Evolutionary conservation across 148 eudicot genomes (phyloP).

Genomic region (Chenopodium formosanum): DNA sequence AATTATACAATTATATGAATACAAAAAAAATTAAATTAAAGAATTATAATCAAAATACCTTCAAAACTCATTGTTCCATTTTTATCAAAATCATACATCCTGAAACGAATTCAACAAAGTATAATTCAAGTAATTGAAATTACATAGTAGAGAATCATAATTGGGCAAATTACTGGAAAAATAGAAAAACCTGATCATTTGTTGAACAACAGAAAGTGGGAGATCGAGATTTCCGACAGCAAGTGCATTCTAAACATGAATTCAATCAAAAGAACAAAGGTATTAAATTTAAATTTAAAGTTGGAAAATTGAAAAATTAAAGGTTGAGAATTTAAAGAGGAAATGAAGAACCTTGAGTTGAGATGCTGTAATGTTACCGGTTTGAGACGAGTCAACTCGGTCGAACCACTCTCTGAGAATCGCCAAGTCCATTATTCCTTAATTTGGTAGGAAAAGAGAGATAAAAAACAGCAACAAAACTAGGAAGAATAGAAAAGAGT

Average conservation of each 20-base stretch:
- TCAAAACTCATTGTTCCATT: constrained; percentile 91
- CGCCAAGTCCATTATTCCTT: constrained; percentile 46
- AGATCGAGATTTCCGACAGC: constrained; percentile 78
- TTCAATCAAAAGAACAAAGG: neutral
- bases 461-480: too few relatives aligned
- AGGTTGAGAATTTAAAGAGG: neutral
- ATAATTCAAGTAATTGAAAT: neutral
- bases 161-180: neutral
- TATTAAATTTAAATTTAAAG: neutral
- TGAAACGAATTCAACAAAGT: constrained; percentile 21
- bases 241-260: constrained; percentile 53
- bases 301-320: neutral
- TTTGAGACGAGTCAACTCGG: constrained; percentile 77
- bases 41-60: constrained; percentile 36
- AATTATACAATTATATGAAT: neutral
- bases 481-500: too few relatives aligned
- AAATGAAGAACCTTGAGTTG: constrained; percentile 65
- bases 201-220: constrained; percentile 76
- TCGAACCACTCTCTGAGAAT: constrained; percentile 78
- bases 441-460: too few relatives aligned
- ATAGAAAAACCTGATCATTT: constrained; percentile 73
- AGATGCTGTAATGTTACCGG: constrained; percentile 65
- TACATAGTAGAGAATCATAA: neutral
- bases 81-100: constrained; percentile 89
- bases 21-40: neutral